These are phyloP conservation scores for Neocucurbitaria cava DNA, from an alignment of 2,329 filamentous ascomycete species.

Conservation along the genomic window DNA sequence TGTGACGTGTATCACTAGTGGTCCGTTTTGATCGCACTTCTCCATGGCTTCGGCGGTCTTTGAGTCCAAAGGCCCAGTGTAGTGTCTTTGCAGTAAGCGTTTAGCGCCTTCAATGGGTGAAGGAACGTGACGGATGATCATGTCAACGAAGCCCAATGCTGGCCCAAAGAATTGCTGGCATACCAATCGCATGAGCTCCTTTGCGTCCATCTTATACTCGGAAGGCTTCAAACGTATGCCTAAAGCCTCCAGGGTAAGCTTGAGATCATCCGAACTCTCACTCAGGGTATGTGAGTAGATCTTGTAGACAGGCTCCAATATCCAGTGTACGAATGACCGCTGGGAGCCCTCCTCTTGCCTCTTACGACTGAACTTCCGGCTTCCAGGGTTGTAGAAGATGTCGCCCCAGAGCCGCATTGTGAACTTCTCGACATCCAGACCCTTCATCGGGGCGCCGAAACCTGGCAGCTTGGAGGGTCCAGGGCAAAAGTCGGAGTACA, in stretches of 20 bases:
- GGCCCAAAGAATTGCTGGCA: slow-evolving; percentile 96
- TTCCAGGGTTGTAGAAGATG: slow-evolving; percentile 91
- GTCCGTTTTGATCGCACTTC: slow-evolving; percentile 85
- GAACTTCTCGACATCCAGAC: slow-evolving; percentile 80
- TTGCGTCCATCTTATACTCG: slow-evolving; percentile 89
- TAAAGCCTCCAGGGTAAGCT: slow-evolving; percentile 76
- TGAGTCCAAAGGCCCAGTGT: slow-evolving; percentile 87
- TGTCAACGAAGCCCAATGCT: slow-evolving; percentile 90
- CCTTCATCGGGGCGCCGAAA: slow-evolving; percentile 44
- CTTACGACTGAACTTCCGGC: slow-evolving; percentile 90
- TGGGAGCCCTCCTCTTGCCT: slow-evolving; percentile 79
- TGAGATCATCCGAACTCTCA: slow-evolving; percentile 84
- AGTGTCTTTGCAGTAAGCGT: slow-evolving; percentile 81
- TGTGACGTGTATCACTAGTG: slow-evolving; percentile 87
- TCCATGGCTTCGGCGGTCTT: slow-evolving; percentile 82
- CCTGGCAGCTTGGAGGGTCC: slow-evolving; percentile 53
- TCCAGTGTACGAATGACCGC: slow-evolving; percentile 90
- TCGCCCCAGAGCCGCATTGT: slow-evolving; percentile 90
- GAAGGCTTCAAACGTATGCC: slow-evolving; percentile 90
- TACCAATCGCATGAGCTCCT: slow-evolving; percentile 83
- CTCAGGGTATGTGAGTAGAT: slow-evolving; percentile 94
- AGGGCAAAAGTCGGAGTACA: slow-evolving; percentile 90
- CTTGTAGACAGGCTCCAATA: slow-evolving; percentile 97
- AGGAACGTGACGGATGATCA: slow-evolving; percentile 88
- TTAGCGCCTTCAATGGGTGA: slow-evolving; percentile 82